These are phyloP conservation scores for Rubia occidens DNA, from an alignment of 305 asterid genomes.

Conservation along the genomic window DNA sequence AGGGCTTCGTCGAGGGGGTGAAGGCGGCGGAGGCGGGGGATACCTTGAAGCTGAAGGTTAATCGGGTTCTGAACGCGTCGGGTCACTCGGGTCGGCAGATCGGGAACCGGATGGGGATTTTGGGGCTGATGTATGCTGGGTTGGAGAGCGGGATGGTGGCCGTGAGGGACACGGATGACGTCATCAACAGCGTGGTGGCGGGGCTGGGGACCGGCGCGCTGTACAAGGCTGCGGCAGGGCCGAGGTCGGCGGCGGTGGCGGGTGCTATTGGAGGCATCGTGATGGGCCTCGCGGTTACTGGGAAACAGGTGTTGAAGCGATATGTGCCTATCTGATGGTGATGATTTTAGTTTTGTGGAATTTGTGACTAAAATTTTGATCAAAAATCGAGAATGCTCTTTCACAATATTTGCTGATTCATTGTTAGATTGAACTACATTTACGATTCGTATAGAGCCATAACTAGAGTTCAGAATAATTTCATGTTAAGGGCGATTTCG, in stretches of 20 bases:
- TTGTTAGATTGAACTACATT: background rate
- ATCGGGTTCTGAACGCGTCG: slow-evolving; percentile 70
- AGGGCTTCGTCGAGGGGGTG: slow-evolving; percentile 58
- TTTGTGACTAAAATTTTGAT: slow-evolving; percentile 34
- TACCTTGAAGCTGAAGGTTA: slow-evolving; percentile 56
- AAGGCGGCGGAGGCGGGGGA: slow-evolving; percentile 65
- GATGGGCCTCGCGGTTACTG: slow-evolving; percentile 74
- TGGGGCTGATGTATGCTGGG: slow-evolving; percentile 76
- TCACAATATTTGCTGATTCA: slow-evolving; percentile 12
- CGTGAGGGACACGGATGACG: slow-evolving; percentile 71
- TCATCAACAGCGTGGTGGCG: slow-evolving; percentile 82
- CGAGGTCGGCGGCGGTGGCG: slow-evolving; percentile 88
- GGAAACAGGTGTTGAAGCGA: slow-evolving; percentile 77
- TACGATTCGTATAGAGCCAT: background rate
- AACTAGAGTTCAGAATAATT: background rate
- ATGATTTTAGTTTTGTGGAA: no score
- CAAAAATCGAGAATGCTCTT: slow-evolving; percentile 17
- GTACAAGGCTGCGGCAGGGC: slow-evolving; percentile 88
- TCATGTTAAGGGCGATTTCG: background rate
- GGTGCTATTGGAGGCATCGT: slow-evolving; percentile 86
- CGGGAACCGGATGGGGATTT: slow-evolving; percentile 77
- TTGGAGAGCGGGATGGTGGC: slow-evolving; percentile 87
- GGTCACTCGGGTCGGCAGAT: slow-evolving; percentile 62
- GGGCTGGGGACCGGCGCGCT: slow-evolving; percentile 84
- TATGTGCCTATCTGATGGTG: slow-evolving; percentile 56